Base-by-base conservation (phyloP, 495 filamentous ascomycete species). In the Talaromyces wortmannii region DNA sequence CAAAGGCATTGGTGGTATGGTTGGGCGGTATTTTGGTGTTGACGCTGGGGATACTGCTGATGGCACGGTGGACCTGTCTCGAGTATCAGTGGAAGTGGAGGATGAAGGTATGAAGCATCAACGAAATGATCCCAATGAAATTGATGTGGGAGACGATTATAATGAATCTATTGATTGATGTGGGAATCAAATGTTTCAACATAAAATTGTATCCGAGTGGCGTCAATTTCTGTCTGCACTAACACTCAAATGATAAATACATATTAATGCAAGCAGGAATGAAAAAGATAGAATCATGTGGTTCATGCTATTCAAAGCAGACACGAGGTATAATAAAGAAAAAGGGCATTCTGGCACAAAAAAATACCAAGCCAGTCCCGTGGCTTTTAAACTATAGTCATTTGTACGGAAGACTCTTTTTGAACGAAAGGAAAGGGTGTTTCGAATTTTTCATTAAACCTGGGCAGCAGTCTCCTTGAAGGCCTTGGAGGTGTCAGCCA, bases 401-500 rank as follows among this genome's bases (percentile, higher is more conserved):
- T 40, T 40, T 23, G 23, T 23, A 23, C 23, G 1, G 2, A 23
- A 23, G 23, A 23, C 23, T 23, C 23, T 23, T 23, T 23, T 23
- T 23, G 4, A 23, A 13, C 36, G 13, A 40, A 40, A 10, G 36
- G 36, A 40, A 40, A 23, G 23, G 23, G 1, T 23, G 23, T 4
- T 23, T 40, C 36, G 36, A 65, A 32, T 15, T 40, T 40, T 40
- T 40, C 36, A 40, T 53, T 46, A 53, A 53, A 40, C 51, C 40
- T 53, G 40, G 15, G 51, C 55, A 42, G 30, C 53, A 18, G 47
- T 50, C 23, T 56, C 55, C 31, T 56, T 56, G 30, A 56, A 56
- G 13, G 55, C 55, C 55, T 57, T 57, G 18, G 63, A 69, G n/a
- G 84, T 87, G 56, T 86, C 87, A 43, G 82, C 82, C 5, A 92